Base-by-base conservation (phyloP, 495 filamentous ascomycete genomes). In the Neurospora sp. region DNA sequence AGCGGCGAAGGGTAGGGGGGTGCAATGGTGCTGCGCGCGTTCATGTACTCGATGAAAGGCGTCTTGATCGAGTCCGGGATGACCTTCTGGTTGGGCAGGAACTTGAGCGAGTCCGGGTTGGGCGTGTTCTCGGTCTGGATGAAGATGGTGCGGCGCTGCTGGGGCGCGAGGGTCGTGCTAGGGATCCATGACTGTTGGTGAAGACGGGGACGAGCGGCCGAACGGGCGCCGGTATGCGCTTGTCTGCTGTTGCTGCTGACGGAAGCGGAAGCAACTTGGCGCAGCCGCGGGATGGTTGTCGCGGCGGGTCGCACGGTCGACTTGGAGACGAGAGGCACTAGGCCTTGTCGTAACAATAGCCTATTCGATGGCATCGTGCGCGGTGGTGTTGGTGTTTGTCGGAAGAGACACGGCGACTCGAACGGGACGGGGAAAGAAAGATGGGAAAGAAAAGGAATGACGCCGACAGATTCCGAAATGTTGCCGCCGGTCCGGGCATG, bases 91-190 rank as follows among this genome's bases (percentile, higher is more conserved):
- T 96, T 96, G 18, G 96, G 96, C 18, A 97, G 87, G 82, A 99
- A 99, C 84, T 99, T 98, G 72, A 99, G 88, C 5, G 88, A 95
- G 85, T 97, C 93, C 2, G 89, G 85, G 82, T 98, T 98, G 16
- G 96, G 96, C 10, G 96, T 99, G 68, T 85, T 87, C 73, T 97
- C 96, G 1, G 96, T 99, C 84, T 98, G 96, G 75, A 99, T 99
- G 85, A 98, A 99, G 79, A 98, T 95, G 14, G 90, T 93, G 42
- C 96, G 92, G 20, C 71, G 74, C 69, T 73, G 68, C 27, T 41
- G 69, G 72, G 70, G 71, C 46, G 66, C 39, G 22, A 27, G 37
- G 22, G 68, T 37, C 9, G 44, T 12, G 44, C 40, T 35, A 31
- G 69, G 22, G 76, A 61, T 9, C 74, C 79, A 10, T 77, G 78